Conservation (phyloP, 345 rosid genomes). For the Triadica sebifera region DNA sequence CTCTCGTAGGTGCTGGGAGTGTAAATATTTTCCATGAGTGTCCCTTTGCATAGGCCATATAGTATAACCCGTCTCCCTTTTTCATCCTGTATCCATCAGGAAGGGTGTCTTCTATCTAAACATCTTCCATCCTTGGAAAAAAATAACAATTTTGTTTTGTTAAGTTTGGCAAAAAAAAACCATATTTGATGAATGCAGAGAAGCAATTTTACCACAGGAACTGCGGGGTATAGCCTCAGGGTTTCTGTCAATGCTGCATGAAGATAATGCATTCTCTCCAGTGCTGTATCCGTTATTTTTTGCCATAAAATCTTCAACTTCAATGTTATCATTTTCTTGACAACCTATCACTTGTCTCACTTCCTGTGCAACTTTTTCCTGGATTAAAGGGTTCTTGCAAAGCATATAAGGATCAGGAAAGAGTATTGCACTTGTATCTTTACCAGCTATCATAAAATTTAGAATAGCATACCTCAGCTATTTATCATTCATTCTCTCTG, state of each 20-base stretch:
- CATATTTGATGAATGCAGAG: not conserved
- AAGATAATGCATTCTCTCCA: conserved; percentile 70
- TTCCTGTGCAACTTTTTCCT: conserved; percentile 60
- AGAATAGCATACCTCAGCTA: conserved; percentile 65
- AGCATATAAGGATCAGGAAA: conserved; percentile 78
- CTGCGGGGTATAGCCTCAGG: conserved; percentile 63
- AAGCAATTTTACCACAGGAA: conserved; percentile 45
- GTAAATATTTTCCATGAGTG: too few species aligned
- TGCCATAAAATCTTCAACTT: conserved; percentile 38
- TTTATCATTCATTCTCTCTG: conserved; percentile 53
- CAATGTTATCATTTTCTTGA: conserved; percentile 17
- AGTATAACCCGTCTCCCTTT: conserved; percentile 58
- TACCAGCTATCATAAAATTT: conserved; percentile 69
- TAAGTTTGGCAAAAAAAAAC: too few species aligned
- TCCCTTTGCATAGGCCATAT: conserved; percentile 68
- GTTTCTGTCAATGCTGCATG: conserved; percentile 79
- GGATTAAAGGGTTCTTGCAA: conserved; percentile 64
- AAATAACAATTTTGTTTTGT: too few species aligned
- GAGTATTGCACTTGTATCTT: conserved; percentile 59
- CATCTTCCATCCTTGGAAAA: conserved; percentile 52
- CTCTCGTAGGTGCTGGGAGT: too few species aligned
- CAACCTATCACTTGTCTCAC: conserved; percentile 40
- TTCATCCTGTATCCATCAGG: conserved; percentile 63
- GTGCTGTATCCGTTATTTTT: conserved; percentile 40
- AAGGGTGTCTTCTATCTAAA: conserved; percentile 62